phyloP scores from a whole-genome alignment of 1,139 yeast genomes.

The Meyerozyma athensensis region DNA sequence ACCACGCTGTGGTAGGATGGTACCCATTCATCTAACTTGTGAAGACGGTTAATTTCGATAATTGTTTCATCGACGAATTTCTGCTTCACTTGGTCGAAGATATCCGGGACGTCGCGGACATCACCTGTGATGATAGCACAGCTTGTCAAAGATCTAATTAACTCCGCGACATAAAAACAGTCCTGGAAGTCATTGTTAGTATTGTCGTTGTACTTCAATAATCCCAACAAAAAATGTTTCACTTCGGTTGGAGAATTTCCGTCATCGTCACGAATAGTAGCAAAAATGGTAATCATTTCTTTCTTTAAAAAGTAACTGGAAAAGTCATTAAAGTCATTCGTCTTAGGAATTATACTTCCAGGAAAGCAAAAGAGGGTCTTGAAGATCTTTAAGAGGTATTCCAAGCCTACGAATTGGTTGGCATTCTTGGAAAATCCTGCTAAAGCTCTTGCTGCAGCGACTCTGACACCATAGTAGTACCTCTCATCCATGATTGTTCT shows the following conservation, averaged over 20 bases:
- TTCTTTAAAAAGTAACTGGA: conserved; percentile 65
- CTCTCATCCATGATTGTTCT: conserved; percentile 80
- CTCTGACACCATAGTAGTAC: conserved; percentile 84
- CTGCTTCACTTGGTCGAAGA: conserved; percentile 9
- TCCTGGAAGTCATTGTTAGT: conserved; percentile 76
- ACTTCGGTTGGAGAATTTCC: conserved; percentile 68
- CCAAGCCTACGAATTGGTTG: conserved; percentile 64
- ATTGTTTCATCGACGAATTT: conserved; percentile 26
- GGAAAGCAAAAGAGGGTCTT: conserved; percentile 70
- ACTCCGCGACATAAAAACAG: conserved; percentile 55
- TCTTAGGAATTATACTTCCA: conserved; percentile 59
- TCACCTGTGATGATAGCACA: conserved; percentile 30
- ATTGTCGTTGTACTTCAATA: conserved; percentile 83
- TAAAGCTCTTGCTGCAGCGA: conserved; percentile 81
- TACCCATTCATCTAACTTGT: conserved; percentile 81
- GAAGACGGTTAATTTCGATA: conserved; percentile 61
- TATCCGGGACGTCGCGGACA: conserved; percentile 24
- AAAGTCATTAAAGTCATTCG: conserved; percentile 74
- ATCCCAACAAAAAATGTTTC: conserved; percentile 59
- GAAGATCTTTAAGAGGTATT: conserved; percentile 67
- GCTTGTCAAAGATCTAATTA: conserved; percentile 53
- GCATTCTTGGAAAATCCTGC: conserved; percentile 62
- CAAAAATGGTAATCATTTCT: conserved; percentile 60
- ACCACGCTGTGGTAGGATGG: conserved; percentile 67
- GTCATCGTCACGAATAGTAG: conserved; percentile 53